Evolutionary conservation across 2,329 filamentous ascomycete genomes (phyloP).

Genomic region (Microdochium nivale): DNA sequence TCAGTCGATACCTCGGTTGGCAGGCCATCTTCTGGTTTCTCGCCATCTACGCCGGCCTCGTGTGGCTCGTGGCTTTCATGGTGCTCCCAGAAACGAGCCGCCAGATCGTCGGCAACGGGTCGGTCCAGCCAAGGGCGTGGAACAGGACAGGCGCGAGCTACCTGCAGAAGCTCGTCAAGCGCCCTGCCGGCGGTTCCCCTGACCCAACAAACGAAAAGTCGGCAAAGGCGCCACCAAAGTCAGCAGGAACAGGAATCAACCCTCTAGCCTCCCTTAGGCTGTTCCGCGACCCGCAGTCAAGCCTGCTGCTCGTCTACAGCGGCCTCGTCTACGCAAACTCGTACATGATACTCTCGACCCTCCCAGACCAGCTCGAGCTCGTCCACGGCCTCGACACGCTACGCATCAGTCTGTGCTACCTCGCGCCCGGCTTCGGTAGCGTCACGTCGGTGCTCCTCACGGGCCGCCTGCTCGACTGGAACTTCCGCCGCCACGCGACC

Average conservation of each 20-base stretch:
- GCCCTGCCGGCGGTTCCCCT: slow-evolving; percentile 53
- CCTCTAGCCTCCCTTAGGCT: slow-evolving; percentile 40
- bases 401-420: slow-evolving; percentile 41
- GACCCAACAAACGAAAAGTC: slow-evolving; percentile 36
- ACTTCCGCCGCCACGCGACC: slow-evolving; percentile 46
- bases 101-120: slow-evolving; percentile 4
- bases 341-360: slow-evolving; percentile 42
- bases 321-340: slow-evolving; percentile 46
- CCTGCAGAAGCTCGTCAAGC: slow-evolving; percentile 25
- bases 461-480: slow-evolving; percentile 49
- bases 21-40: slow-evolving; percentile 34
- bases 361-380: slow-evolving; percentile 38
- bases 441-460: slow-evolving; percentile 35
- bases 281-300: slow-evolving; percentile 48
- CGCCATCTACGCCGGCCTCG: slow-evolving; percentile 10
- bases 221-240: slow-evolving; percentile 21
- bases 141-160: background rate
- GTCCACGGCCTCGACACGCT: slow-evolving; percentile 41
- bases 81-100: slow-evolving; percentile 3
- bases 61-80: background rate
- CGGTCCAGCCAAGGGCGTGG: background rate
- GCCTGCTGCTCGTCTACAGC: slow-evolving; percentile 39
- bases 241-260: slow-evolving; percentile 31
- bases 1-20: slow-evolving; percentile 27
- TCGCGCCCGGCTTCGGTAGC: slow-evolving; percentile 42